A percentile compares a stretch with the other conserved stretches of the same genome.
Evolutionary conservation across 345 rosid genomes (phyloP).

Genomic region (Turritis glabra): DNA sequence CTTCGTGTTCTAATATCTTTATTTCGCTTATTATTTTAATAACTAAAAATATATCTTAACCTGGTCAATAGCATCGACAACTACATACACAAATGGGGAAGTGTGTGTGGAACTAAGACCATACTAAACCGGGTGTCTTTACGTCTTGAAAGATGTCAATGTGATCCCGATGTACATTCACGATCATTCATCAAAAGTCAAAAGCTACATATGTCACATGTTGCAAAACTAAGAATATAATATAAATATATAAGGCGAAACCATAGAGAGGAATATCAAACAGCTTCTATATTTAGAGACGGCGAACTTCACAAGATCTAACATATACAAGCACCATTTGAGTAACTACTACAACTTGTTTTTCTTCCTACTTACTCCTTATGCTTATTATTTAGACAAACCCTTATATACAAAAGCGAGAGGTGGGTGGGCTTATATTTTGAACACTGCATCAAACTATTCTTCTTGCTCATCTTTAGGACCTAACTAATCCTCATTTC

Average conservation of each 20-base stretch:
- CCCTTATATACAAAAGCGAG: constrained; percentile 18
- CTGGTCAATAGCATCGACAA: neutral
- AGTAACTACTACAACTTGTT: constrained; percentile 19
- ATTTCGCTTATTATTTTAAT: neutral
- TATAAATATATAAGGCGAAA: neutral
- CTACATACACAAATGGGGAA: neutral
- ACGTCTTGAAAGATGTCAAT: neutral
- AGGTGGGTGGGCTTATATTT: neutral
- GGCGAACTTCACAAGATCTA: constrained; percentile 3
- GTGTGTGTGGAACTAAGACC: neutral
- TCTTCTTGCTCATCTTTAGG: constrained; percentile 19
- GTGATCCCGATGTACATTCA: neutral
- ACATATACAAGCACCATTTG: constrained; percentile 17
- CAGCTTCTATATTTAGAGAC: constrained; percentile 10
- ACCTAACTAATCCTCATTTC: constrained; percentile 37
- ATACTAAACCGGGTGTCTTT: neutral
- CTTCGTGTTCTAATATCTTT: neutral
- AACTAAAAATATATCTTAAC: neutral
- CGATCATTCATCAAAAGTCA: neutral
- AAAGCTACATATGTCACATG: neutral
- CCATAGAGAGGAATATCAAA: neutral
- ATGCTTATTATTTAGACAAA: constrained; percentile 28
- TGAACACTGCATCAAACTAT: constrained; percentile 16
- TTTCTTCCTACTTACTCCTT: constrained; percentile 19
- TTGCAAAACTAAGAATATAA: neutral